Evolutionary conservation across 768 basidiomycete species (phyloP), one percentile per base, ranked within the genome.

Genomic region (Panellus pusillus): DNA sequence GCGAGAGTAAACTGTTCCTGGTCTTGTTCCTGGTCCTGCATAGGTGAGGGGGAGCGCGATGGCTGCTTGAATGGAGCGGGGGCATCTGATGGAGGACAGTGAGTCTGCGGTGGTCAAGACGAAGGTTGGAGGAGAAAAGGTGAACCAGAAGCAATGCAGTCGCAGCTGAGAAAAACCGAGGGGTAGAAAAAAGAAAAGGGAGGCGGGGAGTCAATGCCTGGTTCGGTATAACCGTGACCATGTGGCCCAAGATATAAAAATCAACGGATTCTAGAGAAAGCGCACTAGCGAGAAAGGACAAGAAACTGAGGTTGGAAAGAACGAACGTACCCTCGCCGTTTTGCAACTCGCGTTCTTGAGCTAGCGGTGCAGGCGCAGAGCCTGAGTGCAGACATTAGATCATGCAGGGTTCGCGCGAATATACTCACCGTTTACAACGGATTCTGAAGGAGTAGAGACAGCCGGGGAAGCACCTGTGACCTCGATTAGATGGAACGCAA

Each of bases 41-140:
- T 24, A n/a, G 59, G 59, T 2, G 59, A 56, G 2, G 59, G 58
- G 18, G 54, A 55, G 46, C 58, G 59, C 1, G 59, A 61, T 12
- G 48, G 59, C 17, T 44, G 51, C 40, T 61, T 61, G 6, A 37
- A 27, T 8, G 36, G 55, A 9, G 43, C 49, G n/a, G 51, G 48
- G 5, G 47, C 51, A 35, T 51, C 56, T 55, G 43, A 5, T 8
- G 18, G 4, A 24, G 2, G 3, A 7, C 14, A 6, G 41, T 55
- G 18, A 50, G 54, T 44, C 43, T 31, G 43, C 15, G 27, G 39
- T 40, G 39, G 39, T 41, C 24, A 24, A 24, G 24, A 47, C 15
- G 29, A 32, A 20, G 2, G 32, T 11, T 9, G 32, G 32, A 35
- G 9, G 7, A 8, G 32, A 35, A 35, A 35, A 35, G 7, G 32